A percentile compares a stretch with the other conserved stretches of the same genome.
Evolutionary conservation across 768 basidiomycete species (phyloP).

Genomic region (Rhizopogon roseolus): DNA sequence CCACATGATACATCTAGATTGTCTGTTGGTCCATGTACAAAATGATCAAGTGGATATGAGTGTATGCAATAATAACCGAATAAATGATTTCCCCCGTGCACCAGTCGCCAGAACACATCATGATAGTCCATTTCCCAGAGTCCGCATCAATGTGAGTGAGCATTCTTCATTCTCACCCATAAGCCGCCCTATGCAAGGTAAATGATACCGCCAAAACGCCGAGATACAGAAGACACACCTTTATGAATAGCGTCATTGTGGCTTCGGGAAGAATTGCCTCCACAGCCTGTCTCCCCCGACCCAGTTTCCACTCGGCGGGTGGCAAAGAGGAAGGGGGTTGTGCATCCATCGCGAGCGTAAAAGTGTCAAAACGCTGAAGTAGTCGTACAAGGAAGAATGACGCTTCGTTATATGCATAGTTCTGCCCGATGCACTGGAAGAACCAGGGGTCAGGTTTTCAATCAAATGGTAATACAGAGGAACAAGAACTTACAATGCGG

Average conservation of each 20-base stretch:
- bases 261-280: slow-evolving; percentile 63
- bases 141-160: slow-evolving; percentile 8
- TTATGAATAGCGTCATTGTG: slow-evolving; percentile 61
- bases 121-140: not conserved
- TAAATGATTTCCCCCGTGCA: slow-evolving; percentile 7
- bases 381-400: slow-evolving; percentile 68
- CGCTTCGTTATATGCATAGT: slow-evolving; percentile 74
- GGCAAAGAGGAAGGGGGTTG: slow-evolving; percentile 63
- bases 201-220: slow-evolving; percentile 1
- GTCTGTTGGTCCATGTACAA: not conserved
- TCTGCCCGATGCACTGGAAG: slow-evolving; percentile 61
- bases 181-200: slow-evolving; percentile 42
- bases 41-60: not conserved
- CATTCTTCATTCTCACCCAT: slow-evolving; percentile 47
- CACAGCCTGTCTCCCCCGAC: slow-evolving; percentile 40
- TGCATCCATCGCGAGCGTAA: slow-evolving; percentile 54
- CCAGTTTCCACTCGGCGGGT: slow-evolving; percentile 48
- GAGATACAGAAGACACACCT: slow-evolving; percentile 34
- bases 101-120: not conserved
- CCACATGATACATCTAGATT: not conserved
- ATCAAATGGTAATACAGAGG: not conserved
- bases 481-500: slow-evolving; percentile 33
- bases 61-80: slow-evolving; percentile 10
- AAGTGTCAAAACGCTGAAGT: slow-evolving; percentile 58
- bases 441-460: not conserved